phyloP scores from a whole-genome alignment of 2,329 filamentous ascomycete species.

The Penicillium hesseltinei region DNA sequence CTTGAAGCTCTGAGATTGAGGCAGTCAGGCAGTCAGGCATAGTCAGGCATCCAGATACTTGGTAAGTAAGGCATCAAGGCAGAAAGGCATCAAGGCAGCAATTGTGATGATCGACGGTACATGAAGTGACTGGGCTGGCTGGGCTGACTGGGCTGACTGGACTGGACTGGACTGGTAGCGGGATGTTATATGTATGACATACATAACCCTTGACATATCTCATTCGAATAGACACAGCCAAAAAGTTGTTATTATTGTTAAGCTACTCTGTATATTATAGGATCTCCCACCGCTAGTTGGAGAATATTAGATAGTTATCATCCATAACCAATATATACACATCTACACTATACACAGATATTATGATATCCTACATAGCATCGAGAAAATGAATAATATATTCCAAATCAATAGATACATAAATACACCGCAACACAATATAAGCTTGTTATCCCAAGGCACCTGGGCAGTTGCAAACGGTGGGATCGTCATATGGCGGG shows the following conservation, averaged over 20 bases:
- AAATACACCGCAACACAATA: background rate
- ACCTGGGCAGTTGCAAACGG: conserved; percentile 2
- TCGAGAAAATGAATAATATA: background rate
- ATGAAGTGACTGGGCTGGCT: background rate
- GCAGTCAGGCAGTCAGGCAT: background rate
- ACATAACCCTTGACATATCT: background rate
- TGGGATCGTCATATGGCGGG: conserved; percentile 15
- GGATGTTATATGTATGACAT: conserved; percentile 7
- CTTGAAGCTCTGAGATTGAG: background rate
- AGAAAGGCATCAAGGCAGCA: background rate
- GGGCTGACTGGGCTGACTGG: background rate
- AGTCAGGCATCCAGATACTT: background rate
- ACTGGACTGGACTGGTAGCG: background rate
- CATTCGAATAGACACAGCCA: background rate
- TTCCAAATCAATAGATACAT: background rate
- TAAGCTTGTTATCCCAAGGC: conserved; percentile 1
- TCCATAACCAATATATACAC: background rate
- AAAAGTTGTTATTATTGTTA: background rate
- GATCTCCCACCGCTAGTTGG: background rate
- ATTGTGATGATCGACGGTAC: conserved; percentile 6
- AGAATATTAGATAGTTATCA: background rate
- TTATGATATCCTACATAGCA: background rate
- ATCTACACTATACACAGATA: background rate
- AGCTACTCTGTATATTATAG: background rate
- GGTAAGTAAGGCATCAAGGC: background rate